phyloP scores from a whole-genome alignment of 2,329 filamentous ascomycete species.

The Furcasterigmium furcatum region DNA sequence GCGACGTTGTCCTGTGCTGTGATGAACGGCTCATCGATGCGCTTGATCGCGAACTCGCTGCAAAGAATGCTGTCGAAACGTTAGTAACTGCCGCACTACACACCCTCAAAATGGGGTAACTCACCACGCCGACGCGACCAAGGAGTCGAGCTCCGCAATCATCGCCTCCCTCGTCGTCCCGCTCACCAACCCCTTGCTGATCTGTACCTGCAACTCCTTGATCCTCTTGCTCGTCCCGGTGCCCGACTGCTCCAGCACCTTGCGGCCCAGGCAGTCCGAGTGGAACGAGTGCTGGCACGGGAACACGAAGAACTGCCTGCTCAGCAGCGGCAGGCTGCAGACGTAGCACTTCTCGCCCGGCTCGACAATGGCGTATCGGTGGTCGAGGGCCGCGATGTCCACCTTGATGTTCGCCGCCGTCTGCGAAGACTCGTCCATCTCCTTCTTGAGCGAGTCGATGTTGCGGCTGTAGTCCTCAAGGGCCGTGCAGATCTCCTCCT shows the following conservation, averaged over 20 bases:
- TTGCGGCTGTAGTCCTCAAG: slow-evolving; percentile 90
- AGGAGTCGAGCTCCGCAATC: slow-evolving; percentile 83
- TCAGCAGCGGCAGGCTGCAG: slow-evolving; percentile 81
- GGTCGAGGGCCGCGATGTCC: slow-evolving; percentile 82
- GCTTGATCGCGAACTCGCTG: slow-evolving; percentile 90
- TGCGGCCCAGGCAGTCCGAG: slow-evolving; percentile 85
- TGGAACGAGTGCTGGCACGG: slow-evolving; percentile 98
- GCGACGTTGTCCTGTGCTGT: slow-evolving; percentile 66
- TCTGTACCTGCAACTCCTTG: slow-evolving; percentile 77
- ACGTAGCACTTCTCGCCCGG: slow-evolving; percentile 92
- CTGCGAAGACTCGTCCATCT: slow-evolving; percentile 92
- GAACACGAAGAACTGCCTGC: slow-evolving; percentile 95
- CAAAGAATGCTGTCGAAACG: slow-evolving; percentile 70
- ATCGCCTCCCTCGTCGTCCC: slow-evolving; percentile 75
- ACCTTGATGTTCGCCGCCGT: slow-evolving; percentile 89
- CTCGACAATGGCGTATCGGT: slow-evolving; percentile 92
- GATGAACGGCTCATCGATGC: slow-evolving; percentile 91
- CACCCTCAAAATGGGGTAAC: slow-evolving; percentile 17
- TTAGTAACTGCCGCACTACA: slow-evolving; percentile 13
- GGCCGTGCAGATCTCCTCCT: slow-evolving; percentile 93
- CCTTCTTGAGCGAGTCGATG: slow-evolving; percentile 82
- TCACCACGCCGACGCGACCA: slow-evolving; percentile 88
- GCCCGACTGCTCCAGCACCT: slow-evolving; percentile 79
- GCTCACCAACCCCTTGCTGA: slow-evolving; percentile 70
- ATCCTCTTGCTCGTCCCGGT: slow-evolving; percentile 76